Base-by-base conservation (phyloP, 306 rosid genomes). In the Mucuna pruriens region DNA sequence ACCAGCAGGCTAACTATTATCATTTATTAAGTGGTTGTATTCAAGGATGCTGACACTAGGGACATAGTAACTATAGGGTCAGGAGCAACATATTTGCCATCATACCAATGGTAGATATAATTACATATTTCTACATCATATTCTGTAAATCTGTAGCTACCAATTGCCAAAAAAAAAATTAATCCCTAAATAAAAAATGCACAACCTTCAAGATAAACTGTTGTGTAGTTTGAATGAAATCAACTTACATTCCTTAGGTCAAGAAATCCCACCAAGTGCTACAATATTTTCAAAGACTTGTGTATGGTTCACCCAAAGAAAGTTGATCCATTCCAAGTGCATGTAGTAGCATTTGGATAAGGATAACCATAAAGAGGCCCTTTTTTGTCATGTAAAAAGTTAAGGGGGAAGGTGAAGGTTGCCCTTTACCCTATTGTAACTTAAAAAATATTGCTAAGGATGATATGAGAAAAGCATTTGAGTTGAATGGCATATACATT, bases 211-310 rank as follows among this genome's bases (percentile, higher is more conserved):
- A 63, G 72, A 9, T 44, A 44, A 44, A 61, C 7, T 64, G 48
- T 31, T 63, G n/a, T 22, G 52, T 31, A 62, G 61, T 48, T 76
- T 15, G 62, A 49, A 63, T 38, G 5, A 29, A 57, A 79, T 58
- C 76, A 79, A 70, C 63, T 29, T 58, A 44, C 17, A 42, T 44
- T 44, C 51, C 60, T 71, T 61, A 6, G 42, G 73, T 58, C 54
- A 44, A 9, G 73, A 34, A 71, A 60, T 61, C 64, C 49, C 25
- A 33, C 25, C 40, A 42, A 69, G 33, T 67, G 23, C 39, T 5
- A n/a, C 33, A 55, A n/a, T 60, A 25, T 79, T 79, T 79, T 26
- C 42, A 55, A 3, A 70, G 9, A 55, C 34, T 69, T 78, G 67
- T 38, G 65, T 15, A 22, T 22, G 57, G 75, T 38, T 36, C 39